Conservation (phyloP, 306 rosid genomes). For the Dicorynia guianensis region DNA sequence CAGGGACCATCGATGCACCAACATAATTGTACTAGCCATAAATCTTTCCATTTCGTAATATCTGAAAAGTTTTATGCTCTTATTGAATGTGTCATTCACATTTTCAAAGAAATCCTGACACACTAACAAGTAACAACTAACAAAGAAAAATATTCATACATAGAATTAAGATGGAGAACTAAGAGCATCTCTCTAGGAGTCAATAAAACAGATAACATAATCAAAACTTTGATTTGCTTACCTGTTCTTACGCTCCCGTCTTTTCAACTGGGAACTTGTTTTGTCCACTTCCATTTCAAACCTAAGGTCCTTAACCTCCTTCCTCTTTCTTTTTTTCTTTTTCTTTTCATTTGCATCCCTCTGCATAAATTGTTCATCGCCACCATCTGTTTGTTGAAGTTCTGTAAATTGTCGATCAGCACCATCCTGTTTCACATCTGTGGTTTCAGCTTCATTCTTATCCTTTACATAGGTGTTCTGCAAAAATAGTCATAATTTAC, state of each 20-base stretch:
- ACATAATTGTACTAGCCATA: background rate
- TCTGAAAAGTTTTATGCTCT: background rate
- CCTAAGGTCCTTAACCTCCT: conserved; percentile 76
- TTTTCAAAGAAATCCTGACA: conserved; percentile 8
- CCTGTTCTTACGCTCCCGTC: conserved; percentile 77
- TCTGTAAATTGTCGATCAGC: conserved; percentile 37
- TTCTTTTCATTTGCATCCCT: conserved; percentile 58
- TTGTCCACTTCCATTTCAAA: conserved; percentile 60
- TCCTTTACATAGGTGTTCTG: conserved; percentile 47
- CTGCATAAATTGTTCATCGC: conserved; percentile 30
- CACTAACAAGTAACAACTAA: background rate
- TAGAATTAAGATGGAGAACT: background rate
- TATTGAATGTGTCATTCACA: background rate
- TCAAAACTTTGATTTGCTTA: conserved; percentile 40
- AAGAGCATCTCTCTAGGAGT: background rate
- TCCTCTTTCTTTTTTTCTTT: conserved; percentile 82
- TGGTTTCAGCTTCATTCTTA: conserved; percentile 34
- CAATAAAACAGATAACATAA: background rate
- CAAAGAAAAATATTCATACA: background rate
- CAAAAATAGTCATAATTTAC: conserved; percentile 26
- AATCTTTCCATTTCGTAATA: conserved; percentile 14
- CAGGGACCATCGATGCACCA: background rate
- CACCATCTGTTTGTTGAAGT: conserved; percentile 39
- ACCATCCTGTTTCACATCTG: conserved; percentile 42
- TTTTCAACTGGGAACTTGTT: conserved; percentile 55